phyloP scores from a whole-genome alignment of 768 basidiomycete genomes.

The Trametopsis cervina region DNA sequence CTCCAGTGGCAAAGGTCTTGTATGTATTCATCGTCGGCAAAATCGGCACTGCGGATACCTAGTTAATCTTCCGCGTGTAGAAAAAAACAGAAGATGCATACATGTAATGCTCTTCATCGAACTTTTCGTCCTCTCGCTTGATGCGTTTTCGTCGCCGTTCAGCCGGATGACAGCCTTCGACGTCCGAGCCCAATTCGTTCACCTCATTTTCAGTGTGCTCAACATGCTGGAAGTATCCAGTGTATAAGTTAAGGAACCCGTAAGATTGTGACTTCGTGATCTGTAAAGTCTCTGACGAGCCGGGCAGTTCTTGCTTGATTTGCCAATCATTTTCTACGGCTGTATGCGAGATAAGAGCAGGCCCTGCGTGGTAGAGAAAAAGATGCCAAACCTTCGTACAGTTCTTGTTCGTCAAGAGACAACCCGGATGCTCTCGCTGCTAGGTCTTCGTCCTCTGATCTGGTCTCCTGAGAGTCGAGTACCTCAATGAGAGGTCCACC shows the following conservation, averaged over 20 bases:
- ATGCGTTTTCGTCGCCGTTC: conserved; percentile 51
- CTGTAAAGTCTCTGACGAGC: conserved; percentile 31
- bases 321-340: conserved; percentile 79
- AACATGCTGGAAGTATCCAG: conserved; percentile 69
- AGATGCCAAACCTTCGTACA: conserved; percentile 42
- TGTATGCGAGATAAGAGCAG: conserved; percentile 23
- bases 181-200: conserved; percentile 67
- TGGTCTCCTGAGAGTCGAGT: conserved; percentile 22
- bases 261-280: conserved; percentile 46
- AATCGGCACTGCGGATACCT: conserved; percentile 59
- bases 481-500: conserved; percentile 51
- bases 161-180: conserved; percentile 43
- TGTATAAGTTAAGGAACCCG: conserved; percentile 71
- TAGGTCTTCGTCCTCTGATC: conserved; percentile 31
- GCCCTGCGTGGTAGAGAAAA: background rate
- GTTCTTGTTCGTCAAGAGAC: conserved; percentile 43
- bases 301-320: conserved; percentile 55
- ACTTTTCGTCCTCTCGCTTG: conserved; percentile 67
- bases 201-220: conserved; percentile 74
- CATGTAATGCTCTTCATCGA: conserved; percentile 84
- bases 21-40: conserved; percentile 69
- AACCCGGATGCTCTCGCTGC: conserved; percentile 37
- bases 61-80: background rate
- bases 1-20: conserved; percentile 62
- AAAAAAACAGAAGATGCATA: conserved; percentile 21